phyloP scores from a whole-genome alignment of 78 protist species.

The Polysphondylium violaceum region DNA sequence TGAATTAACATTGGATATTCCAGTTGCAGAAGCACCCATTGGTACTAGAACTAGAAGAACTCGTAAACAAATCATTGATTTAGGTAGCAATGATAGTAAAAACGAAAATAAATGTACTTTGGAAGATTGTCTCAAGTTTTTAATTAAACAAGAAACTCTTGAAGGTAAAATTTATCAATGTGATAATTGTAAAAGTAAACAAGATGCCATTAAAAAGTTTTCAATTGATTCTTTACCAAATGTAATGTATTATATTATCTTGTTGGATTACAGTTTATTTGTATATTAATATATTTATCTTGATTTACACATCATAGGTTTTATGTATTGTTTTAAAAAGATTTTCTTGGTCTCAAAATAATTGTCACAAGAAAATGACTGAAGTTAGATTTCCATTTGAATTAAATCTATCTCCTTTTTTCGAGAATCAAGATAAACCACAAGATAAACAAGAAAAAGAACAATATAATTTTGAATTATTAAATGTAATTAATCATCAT shows the following conservation, averaged over 20 bases:
- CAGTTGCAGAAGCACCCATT: constrained; percentile 2
- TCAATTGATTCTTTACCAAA: constrained; percentile 49
- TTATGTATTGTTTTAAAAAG: constrained; percentile 76
- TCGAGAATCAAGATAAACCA: background rate
- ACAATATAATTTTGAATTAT: constrained; percentile 12
- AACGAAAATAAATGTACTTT: constrained; percentile 5
- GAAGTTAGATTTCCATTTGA: constrained; percentile 66
- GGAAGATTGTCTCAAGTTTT: constrained; percentile 42
- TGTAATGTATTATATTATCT: background rate
- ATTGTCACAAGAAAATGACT: constrained; percentile 48
- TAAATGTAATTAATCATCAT: constrained; percentile 72
- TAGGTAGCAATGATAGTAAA: too few relatives aligned
- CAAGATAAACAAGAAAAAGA: background rate
- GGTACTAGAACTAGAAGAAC: background rate
- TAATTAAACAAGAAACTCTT: constrained; percentile 21
- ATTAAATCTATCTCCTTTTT: constrained; percentile 42
- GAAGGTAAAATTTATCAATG: constrained; percentile 62
- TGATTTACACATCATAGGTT: background rate
- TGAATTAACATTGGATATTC: constrained; percentile 66
- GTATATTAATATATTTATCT: background rate
- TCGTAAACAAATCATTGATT: background rate
- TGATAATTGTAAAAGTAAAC: constrained; percentile 24
- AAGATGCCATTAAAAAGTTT: constrained; percentile 54
- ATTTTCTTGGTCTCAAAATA: constrained; percentile 37
- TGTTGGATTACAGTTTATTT: background rate